Evolutionary conservation across 495 filamentous ascomycete genomes (phyloP).

Genomic region (Glonium stellatum): DNA sequence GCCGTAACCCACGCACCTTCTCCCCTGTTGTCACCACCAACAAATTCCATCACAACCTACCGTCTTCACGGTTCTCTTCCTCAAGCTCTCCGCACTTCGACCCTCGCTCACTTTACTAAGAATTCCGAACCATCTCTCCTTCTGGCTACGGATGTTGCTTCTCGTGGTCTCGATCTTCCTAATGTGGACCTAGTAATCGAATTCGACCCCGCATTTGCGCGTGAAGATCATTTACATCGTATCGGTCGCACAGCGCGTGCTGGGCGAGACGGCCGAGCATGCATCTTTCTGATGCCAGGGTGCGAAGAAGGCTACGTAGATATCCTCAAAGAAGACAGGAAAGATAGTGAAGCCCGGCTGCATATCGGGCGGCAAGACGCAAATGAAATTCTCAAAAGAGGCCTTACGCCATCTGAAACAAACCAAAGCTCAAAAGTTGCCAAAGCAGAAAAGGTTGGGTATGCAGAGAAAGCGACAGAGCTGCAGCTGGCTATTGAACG

Average conservation of each 20-base stretch:
- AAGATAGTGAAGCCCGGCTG: conserved; percentile 49
- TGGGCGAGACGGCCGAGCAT: conserved; percentile 77
- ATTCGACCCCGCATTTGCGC: conserved; percentile 87
- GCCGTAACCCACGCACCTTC: conserved; percentile 20
- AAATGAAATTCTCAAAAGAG: conserved; percentile 56
- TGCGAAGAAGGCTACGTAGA: conserved; percentile 83
- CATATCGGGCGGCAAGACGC: conserved; percentile 44
- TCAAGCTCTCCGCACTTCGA: conserved; percentile 77
- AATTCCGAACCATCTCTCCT: conserved; percentile 62
- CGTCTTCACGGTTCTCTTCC: conserved; percentile 90
- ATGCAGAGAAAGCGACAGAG: conserved; percentile 59
- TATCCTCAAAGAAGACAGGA: conserved; percentile 55
- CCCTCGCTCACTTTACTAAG: conserved; percentile 66
- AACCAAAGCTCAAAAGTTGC: conserved; percentile 23
- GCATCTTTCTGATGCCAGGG: conserved; percentile 84
- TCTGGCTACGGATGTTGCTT: conserved; percentile 90
- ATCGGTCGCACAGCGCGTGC: conserved; percentile 92
- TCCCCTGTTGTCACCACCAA: conserved; percentile 20
- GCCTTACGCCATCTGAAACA: conserved; percentile 42
- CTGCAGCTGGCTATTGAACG: conserved; percentile 69
- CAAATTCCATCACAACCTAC: conserved; percentile 55
- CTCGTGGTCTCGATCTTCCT: conserved; percentile 86
- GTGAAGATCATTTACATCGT: conserved; percentile 86
- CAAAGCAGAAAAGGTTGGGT: conserved; percentile 48
- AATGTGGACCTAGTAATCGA: conserved; percentile 91